Percentiles rank a stretch among this genome's conserved stretches.
Evolutionary conservation across 2,329 filamentous ascomycete species (phyloP).

Genomic region (Fusarium mexicanum): DNA sequence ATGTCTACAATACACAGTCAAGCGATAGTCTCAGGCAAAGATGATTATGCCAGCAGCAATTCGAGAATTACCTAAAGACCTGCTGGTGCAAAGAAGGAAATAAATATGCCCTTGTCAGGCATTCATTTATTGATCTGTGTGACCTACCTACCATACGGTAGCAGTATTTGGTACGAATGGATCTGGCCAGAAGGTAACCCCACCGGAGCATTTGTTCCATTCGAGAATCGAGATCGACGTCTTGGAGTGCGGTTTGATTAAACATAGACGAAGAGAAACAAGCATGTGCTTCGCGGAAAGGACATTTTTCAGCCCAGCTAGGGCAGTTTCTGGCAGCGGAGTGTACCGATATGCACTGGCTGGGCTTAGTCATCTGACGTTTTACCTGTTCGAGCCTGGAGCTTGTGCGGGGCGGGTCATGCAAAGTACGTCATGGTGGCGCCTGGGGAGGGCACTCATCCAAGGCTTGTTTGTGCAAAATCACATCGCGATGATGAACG

Average conservation of each 20-base stretch:
- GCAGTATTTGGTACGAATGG: neutral
- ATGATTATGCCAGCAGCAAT: neutral
- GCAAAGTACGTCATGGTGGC: conserved; percentile 41
- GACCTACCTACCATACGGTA: neutral
- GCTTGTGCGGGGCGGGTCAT: conserved; percentile 35
- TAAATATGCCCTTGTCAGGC: neutral
- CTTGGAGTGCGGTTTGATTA: neutral
- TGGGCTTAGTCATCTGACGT: conserved; percentile 19
- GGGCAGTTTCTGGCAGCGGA: conserved; percentile 11
- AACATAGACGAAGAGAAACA: conserved; percentile 1
- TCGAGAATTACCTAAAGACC: neutral
- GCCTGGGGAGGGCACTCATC: conserved; percentile 19
- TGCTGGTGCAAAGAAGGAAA: neutral
- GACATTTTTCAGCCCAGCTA: neutral
- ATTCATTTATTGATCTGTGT: neutral
- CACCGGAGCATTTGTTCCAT: conserved; percentile 37
- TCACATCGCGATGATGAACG: conserved; percentile 38
- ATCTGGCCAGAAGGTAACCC: neutral
- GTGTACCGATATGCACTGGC: neutral
- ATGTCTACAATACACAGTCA: neutral
- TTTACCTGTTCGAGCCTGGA: conserved; percentile 33
- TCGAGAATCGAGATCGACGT: conserved; percentile 22
- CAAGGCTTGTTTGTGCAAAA: conserved; percentile 29
- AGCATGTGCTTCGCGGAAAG: conserved; percentile 22
- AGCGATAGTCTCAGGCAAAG: neutral